A percentile compares a stretch with the other conserved stretches of the same genome.
phyloP scores from a whole-genome alignment of 2,329 filamentous ascomycete genomes.

The Arthrinium puccinioides region DNA sequence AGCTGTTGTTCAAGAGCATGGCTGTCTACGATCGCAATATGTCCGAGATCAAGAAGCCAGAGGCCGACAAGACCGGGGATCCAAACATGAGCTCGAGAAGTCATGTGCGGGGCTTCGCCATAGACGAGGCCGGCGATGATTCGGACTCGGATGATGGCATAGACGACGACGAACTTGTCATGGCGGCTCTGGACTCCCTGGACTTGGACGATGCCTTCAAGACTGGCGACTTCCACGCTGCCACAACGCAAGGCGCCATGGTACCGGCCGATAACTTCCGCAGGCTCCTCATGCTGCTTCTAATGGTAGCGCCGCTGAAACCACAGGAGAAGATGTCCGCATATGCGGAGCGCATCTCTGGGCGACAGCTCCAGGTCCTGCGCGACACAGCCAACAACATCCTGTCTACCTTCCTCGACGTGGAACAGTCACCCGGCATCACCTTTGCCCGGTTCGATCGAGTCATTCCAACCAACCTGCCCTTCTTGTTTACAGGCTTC shows the following conservation, averaged over 20 bases:
- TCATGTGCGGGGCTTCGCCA: conserved; percentile 33
- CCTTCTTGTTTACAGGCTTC: conserved; percentile 61
- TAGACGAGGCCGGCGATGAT: conserved; percentile 37
- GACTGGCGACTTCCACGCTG: conserved; percentile 34
- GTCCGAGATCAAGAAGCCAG: conserved; percentile 22
- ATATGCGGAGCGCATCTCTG: conserved; percentile 49
- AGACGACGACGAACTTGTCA: conserved; percentile 54
- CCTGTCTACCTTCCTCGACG: conserved; percentile 57
- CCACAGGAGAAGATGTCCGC: conserved; percentile 58
- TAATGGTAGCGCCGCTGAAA: conserved; percentile 58
- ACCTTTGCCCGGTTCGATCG: conserved; percentile 54
- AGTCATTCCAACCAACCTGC: conserved; percentile 52
- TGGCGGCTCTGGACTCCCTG: conserved; percentile 62
- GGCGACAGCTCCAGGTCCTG: conserved; percentile 49
- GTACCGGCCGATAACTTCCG: conserved; percentile 69
- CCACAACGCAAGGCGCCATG: conserved; percentile 54
- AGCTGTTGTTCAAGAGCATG: conserved; percentile 63
- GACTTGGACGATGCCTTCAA: conserved; percentile 56
- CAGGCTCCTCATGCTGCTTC: conserved; percentile 61
- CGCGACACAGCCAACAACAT: conserved; percentile 57
- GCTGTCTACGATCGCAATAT: conserved; percentile 61
- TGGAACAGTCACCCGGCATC: conserved; percentile 57
- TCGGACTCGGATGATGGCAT: conserved; percentile 34
- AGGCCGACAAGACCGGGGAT: not conserved
- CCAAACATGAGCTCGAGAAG: conserved; percentile 3